These are phyloP conservation scores for Cudoniella acicularis DNA, from an alignment of 495 filamentous ascomycete species.

Conservation along the genomic window DNA sequence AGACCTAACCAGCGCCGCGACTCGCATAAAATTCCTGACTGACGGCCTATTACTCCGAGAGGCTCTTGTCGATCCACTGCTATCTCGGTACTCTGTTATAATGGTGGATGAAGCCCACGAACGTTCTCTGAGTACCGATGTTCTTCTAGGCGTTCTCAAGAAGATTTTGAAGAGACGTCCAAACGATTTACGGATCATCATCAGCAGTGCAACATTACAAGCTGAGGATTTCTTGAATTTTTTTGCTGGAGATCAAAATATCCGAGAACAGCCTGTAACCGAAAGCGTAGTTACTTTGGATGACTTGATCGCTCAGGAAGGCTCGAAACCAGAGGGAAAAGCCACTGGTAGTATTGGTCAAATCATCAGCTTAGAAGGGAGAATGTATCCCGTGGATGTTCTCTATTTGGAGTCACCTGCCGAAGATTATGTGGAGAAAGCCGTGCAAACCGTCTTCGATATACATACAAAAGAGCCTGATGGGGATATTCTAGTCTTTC, in stretches of 20 bases:
- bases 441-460: conserved; percentile 85
- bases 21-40: conserved; percentile 92
- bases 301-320: conserved; percentile 23
- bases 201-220: conserved; percentile 92
- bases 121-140: conserved; percentile 88
- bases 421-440: conserved; percentile 85
- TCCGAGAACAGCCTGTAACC: conserved; percentile 12
- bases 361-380: conserved; percentile 87
- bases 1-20: conserved; percentile 83
- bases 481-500: conserved; percentile 88
- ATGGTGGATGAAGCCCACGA: conserved; percentile 99
- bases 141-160: conserved; percentile 90
- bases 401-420: conserved; percentile 77
- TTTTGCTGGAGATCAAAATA: conserved; percentile 55
- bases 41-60: conserved; percentile 94
- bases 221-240: conserved; percentile 85
- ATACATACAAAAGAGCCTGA: conserved; percentile 86
- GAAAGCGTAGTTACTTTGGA: conserved; percentile 25
- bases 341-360: conserved; percentile 46
- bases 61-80: conserved; percentile 85
- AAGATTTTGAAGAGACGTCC: conserved; percentile 81
- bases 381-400: conserved; percentile 88
- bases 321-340: conserved; percentile 21
- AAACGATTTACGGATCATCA: conserved; percentile 75
- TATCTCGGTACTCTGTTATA: conserved; percentile 92